A percentile compares a stretch with the other conserved stretches of the same genome.
These are phyloP conservation scores for Debaryomyces coudertii DNA, from an alignment of 1,139 yeast genomes.

Conservation along the genomic window DNA sequence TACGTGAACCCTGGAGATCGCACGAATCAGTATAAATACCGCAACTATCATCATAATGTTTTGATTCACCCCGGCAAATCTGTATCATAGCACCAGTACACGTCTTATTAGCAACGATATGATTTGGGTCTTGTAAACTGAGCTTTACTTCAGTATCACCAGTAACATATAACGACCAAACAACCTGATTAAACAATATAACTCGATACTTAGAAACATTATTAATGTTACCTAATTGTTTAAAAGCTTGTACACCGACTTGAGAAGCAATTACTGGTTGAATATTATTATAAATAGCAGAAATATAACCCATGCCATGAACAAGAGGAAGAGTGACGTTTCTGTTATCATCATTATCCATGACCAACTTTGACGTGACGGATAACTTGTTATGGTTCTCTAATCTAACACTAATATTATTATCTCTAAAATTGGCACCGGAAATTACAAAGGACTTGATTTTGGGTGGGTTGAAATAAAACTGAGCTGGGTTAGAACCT, in stretches of 20 bases:
- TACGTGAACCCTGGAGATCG: conserved; percentile 24
- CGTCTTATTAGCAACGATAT: conserved; percentile 45
- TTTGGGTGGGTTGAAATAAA: conserved; percentile 50
- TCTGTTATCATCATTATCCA: conserved; percentile 19
- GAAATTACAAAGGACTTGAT: conserved; percentile 47
- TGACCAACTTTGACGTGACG: conserved; percentile 29
- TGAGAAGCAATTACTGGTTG: conserved; percentile 60
- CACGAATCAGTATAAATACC: conserved; percentile 34
- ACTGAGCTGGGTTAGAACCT: conserved; percentile 40
- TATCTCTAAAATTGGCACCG: conserved; percentile 31
- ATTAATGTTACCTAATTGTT: conserved; percentile 22
- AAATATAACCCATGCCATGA: conserved; percentile 72
- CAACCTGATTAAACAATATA: conserved; percentile 43
- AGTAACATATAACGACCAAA: conserved; percentile 43
- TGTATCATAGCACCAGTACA: conserved; percentile 42
- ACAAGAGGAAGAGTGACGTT: conserved; percentile 38
- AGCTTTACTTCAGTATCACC: conserved; percentile 39
- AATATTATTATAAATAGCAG: conserved; percentile 60
- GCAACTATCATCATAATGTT: conserved; percentile 57
- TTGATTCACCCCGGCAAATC: conserved; percentile 47
- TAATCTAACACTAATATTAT: conserved; percentile 26
- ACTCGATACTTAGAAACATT: conserved; percentile 33
- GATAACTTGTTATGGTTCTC: conserved; percentile 39
- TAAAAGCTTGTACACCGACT: conserved; percentile 59
- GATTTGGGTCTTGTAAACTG: conserved; percentile 52